Evolutionary conservation across 2,329 filamentous ascomycete species (phyloP).

Genomic region (Aspergillus pseudoterreus): DNA sequence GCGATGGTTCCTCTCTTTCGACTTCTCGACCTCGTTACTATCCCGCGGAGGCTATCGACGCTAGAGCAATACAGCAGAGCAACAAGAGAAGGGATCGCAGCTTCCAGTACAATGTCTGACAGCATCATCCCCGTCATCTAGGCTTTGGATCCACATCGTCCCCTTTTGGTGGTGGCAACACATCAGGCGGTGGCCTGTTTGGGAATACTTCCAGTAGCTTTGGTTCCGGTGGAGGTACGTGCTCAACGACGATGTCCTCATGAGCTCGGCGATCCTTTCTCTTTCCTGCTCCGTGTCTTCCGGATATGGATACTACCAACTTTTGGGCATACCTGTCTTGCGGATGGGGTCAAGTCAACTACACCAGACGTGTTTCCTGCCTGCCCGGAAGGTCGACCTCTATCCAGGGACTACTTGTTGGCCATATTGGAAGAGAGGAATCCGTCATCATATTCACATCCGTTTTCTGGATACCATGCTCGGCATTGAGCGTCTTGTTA

Average conservation of each 20-base stretch:
- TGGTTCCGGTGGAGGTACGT: slow-evolving; percentile 43
- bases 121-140: slow-evolving; percentile 35
- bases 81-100: slow-evolving; percentile 29
- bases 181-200: slow-evolving; percentile 31
- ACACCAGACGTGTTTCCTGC: no score
- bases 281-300: slow-evolving; percentile 5
- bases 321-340: not conserved
- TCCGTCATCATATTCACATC: not conserved
- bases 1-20: slow-evolving; percentile 19
- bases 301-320: not conserved
- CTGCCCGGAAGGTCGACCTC: no score
- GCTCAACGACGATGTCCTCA: slow-evolving; percentile 18
- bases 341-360: no score
- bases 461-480: no score
- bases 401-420: not conserved
- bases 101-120: slow-evolving; percentile 37
- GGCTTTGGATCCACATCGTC: slow-evolving; percentile 39
- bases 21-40: slow-evolving; percentile 14
- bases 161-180: slow-evolving; percentile 34
- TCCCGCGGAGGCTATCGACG: slow-evolving; percentile 23
- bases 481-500: not conserved
- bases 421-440: not conserved
- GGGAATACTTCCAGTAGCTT: slow-evolving; percentile 37
- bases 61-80: slow-evolving; percentile 22
- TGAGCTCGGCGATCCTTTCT: slow-evolving; percentile 25